Conservation (phyloP, 331 rosid species). For the Cydonia oblonga region DNA sequence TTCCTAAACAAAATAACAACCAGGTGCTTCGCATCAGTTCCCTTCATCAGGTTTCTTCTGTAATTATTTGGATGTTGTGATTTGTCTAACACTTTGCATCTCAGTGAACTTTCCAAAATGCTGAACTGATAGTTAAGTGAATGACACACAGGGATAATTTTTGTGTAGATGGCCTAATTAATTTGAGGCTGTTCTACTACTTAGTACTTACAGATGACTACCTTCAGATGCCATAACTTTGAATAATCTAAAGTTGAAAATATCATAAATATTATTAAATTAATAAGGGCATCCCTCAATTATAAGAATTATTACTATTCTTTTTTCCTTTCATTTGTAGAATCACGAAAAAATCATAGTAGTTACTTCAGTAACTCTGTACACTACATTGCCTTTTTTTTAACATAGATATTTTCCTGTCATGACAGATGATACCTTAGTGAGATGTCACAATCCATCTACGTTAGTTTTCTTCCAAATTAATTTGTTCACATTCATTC, state of each 20-base stretch:
- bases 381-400: not conserved
- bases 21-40: conserved; percentile 85
- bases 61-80: not conserved
- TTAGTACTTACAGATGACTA: not conserved
- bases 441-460: not conserved
- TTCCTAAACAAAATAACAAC: conserved; percentile 77
- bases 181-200: not conserved
- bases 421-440: not conserved
- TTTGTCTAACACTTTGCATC: not conserved
- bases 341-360: not conserved
- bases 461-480: not conserved
- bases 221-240: not conserved
- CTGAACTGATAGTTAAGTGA: not conserved
- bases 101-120: not conserved
- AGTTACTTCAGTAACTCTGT: not conserved
- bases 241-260: not conserved
- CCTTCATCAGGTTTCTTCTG: conserved; percentile 76
- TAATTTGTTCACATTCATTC: not conserved
- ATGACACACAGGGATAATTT: not conserved
- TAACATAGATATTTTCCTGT: not conserved
- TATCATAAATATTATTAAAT: too few species aligned
- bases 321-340: not conserved
- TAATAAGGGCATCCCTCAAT: too few species aligned
- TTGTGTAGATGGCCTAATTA: not conserved
- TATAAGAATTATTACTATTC: not conserved